Base-by-base conservation (phyloP, 1,139 yeast genomes). In the Sugiyamaella castrensis region DNA sequence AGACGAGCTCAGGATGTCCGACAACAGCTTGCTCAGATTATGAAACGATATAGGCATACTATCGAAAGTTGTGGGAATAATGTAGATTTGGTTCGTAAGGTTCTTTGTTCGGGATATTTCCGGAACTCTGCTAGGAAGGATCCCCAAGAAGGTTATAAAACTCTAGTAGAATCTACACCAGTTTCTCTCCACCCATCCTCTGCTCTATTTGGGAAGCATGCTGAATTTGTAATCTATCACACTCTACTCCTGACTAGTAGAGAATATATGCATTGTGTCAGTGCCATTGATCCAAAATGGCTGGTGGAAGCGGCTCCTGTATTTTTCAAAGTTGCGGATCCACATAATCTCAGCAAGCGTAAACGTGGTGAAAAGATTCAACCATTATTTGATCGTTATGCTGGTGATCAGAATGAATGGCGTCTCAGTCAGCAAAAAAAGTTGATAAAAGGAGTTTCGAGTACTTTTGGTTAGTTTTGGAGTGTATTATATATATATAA, bases 161-260 rank as follows among this genome's bases (percentile, higher is more conserved):
- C 97, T 0, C 68, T 92, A 12, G 76, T 80, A 5, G 96, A 87
- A 55, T 77, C 79, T 33, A 85, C 95, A 0, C 80, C 86, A 1
- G 97, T 91, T 8, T 80, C 77, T 52, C 74, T 94, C 59, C 98
- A 94, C 65, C 98, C 98, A 1, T 85, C 95, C 1, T 86, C 95
- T 40, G 75, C 94, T 1, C 66, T 92, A 31, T 86, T 80, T 63
- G 86, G 84, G 24, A 84, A 84, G 58, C 77, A 75, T 15, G 82
- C 91, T 2, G 89, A 84, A 54, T 86, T 85, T 61, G 94, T 89
- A 46, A 72, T 92, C 1, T 92, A 89, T 62, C 95, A 91, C 62
- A 84, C 94, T 5, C 72, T 92, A 48, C 72, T 91, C 40, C 72
- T 87, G 60, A 92, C 98, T 0, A 77, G 88, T 4, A 82, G 81